These are phyloP conservation scores for Cyclotella distinguenda DNA, from an alignment of 108 stramenopile genomes.

Conservation along the genomic window DNA sequence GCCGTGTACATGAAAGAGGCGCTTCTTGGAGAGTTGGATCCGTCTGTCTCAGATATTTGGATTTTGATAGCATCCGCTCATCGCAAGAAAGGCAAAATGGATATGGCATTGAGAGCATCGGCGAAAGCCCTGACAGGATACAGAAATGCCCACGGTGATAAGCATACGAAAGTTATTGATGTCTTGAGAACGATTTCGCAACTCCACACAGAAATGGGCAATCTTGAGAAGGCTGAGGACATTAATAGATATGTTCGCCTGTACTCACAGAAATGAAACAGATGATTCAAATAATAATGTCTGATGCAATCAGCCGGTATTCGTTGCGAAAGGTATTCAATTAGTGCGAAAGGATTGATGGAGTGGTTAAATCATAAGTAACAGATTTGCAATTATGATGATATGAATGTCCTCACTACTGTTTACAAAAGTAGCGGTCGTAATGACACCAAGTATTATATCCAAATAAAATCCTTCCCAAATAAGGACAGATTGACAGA, in stretches of 20 bases:
- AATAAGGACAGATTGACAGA: too few species aligned
- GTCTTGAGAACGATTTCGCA: slow-evolving; percentile 34
- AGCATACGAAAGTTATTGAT: slow-evolving; percentile 31
- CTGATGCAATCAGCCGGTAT: too few species aligned
- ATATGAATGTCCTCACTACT: too few species aligned
- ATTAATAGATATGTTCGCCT: slow-evolving; percentile 36
- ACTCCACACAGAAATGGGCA: slow-evolving; percentile 39
- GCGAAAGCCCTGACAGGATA: slow-evolving; percentile 46
- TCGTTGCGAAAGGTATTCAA: too few species aligned
- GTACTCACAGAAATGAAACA: slow-evolving; percentile 17
- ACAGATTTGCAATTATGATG: too few species aligned
- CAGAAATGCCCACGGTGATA: slow-evolving; percentile 40
- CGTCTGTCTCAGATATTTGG: slow-evolving; percentile 42
- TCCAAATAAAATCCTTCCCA: too few species aligned
- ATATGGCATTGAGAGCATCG: slow-evolving; percentile 37
- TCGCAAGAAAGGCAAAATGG: slow-evolving; percentile 23
- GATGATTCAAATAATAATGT: neutral
- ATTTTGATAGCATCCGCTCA: slow-evolving; percentile 35
- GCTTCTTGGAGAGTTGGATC: slow-evolving; percentile 40
- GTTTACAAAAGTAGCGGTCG: too few species aligned
- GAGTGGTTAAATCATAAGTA: too few species aligned
- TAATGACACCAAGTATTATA: too few species aligned
- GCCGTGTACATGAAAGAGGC: slow-evolving; percentile 56
- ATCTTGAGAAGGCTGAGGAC: slow-evolving; percentile 38
- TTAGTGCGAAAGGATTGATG: too few species aligned